Conservation (phyloP, 2,329 filamentous ascomycete species). For the Cadophora malorum region DNA sequence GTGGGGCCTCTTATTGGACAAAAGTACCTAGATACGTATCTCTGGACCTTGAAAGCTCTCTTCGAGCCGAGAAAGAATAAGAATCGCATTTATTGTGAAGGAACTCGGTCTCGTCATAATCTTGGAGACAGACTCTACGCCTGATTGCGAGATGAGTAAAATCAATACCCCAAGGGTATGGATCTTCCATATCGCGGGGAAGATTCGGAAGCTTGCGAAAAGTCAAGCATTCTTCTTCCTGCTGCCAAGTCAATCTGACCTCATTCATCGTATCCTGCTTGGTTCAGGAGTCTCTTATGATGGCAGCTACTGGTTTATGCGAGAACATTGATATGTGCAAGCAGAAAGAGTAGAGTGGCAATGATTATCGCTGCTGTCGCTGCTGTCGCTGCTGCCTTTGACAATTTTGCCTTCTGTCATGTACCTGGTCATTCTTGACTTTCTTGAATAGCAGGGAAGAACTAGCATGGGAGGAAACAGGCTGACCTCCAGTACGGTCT, state of each 20-base stretch:
- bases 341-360: too few relatives aligned
- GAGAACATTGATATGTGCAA: neutral
- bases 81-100: too few relatives aligned
- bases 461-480: neutral
- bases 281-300: neutral
- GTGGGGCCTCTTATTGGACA: too few relatives aligned
- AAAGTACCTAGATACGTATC: too few relatives aligned
- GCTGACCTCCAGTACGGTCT: neutral
- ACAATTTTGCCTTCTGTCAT: neutral
- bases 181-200: neutral
- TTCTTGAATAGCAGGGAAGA: neutral
- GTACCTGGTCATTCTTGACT: neutral
- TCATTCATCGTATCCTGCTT: neutral
- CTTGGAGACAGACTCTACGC: too few relatives aligned
- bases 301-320: neutral
- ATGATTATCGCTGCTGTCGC: neutral
- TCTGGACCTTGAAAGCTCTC: too few relatives aligned
- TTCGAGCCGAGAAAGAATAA: too few relatives aligned
- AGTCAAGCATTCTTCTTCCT: neutral
- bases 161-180: too few relatives aligned
- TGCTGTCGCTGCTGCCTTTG: neutral
- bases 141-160: too few relatives aligned
- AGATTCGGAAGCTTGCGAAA: neutral
- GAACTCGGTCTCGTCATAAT: too few relatives aligned
- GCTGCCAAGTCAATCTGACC: constrained; percentile 6